These are phyloP conservation scores for Silene conica DNA, from an alignment of 148 eudicot genomes.

Conservation along the genomic window DNA sequence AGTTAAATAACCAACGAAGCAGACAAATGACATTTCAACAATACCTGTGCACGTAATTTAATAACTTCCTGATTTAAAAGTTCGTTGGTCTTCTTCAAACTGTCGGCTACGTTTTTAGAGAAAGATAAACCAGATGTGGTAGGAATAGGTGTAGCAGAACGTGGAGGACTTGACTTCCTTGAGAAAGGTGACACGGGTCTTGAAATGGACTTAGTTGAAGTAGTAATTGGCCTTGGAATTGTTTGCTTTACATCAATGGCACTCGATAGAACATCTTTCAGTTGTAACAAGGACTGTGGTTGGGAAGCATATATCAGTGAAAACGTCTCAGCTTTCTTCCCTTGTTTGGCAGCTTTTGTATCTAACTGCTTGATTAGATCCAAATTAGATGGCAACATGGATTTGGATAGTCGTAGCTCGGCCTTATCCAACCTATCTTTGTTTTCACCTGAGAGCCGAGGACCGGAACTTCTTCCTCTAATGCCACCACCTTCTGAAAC, in stretches of 20 bases:
- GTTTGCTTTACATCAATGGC: slow-evolving; percentile 50
- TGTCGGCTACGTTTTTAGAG: slow-evolving; percentile 68
- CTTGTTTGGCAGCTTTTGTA: slow-evolving; percentile 87
- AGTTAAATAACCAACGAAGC: not conserved
- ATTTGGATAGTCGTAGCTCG: slow-evolving; percentile 59
- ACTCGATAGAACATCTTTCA: slow-evolving; percentile 60
- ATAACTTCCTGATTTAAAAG: slow-evolving; percentile 81
- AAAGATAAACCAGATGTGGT: slow-evolving; percentile 83
- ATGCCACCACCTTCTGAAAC: slow-evolving; percentile 57
- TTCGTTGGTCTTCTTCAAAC: slow-evolving; percentile 89
- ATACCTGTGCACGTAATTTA: slow-evolving; percentile 82
- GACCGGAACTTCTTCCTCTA: slow-evolving; percentile 54
- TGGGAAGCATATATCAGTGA: slow-evolving; percentile 60
- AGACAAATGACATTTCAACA: not conserved
- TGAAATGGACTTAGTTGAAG: slow-evolving; percentile 48
- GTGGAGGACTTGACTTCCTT: slow-evolving; percentile 87
- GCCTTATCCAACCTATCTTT: slow-evolving; percentile 82
- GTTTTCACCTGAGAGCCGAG: slow-evolving; percentile 92
- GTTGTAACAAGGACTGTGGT: slow-evolving; percentile 60
- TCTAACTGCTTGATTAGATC: slow-evolving; percentile 84
- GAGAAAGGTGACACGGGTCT: slow-evolving; percentile 95
- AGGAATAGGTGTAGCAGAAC: slow-evolving; percentile 93
- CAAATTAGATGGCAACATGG: slow-evolving; percentile 53
- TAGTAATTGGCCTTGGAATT: slow-evolving; percentile 60
- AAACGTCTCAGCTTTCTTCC: slow-evolving; percentile 70